Evolutionary conservation across 2,329 filamentous ascomycete genomes (phyloP).

Genomic region (Fusarium succisae): DNA sequence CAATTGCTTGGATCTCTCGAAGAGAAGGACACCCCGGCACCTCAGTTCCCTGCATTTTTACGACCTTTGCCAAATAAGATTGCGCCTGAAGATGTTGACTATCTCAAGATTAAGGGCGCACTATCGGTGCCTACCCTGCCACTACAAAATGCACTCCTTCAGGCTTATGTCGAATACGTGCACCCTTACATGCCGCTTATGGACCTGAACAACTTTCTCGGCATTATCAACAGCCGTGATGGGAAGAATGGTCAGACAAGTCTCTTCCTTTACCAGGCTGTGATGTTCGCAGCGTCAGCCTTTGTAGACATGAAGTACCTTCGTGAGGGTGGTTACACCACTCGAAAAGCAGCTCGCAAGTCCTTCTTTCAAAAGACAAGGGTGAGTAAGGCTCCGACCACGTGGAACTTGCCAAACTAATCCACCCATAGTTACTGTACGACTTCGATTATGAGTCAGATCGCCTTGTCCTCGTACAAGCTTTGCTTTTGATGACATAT

Average conservation of each 20-base stretch:
- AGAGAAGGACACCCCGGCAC: slow-evolving; percentile 52
- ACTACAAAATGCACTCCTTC: slow-evolving; percentile 83
- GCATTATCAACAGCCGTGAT: slow-evolving; percentile 71
- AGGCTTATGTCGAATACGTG: slow-evolving; percentile 87
- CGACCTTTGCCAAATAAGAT: slow-evolving; percentile 82
- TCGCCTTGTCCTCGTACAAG: slow-evolving; percentile 87
- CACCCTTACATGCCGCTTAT: slow-evolving; percentile 94
- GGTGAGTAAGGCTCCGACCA: slow-evolving; percentile 59
- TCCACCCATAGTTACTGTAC: slow-evolving; percentile 73
- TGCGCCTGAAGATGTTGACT: slow-evolving; percentile 82
- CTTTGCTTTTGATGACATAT: slow-evolving; percentile 90
- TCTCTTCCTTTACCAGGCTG: slow-evolving; percentile 88
- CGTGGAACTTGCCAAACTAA: slow-evolving; percentile 14
- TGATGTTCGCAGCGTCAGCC: slow-evolving; percentile 92
- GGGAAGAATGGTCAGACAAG: slow-evolving; percentile 78
- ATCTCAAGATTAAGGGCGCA: slow-evolving; percentile 85
- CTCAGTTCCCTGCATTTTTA: slow-evolving; percentile 74
- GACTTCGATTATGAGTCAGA: slow-evolving; percentile 96
- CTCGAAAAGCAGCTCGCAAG: slow-evolving; percentile 83
- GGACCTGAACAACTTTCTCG: slow-evolving; percentile 70
- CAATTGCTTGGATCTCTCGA: slow-evolving; percentile 60
- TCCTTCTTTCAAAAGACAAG: slow-evolving; percentile 89
- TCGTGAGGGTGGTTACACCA: slow-evolving; percentile 78
- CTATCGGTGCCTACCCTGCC: slow-evolving; percentile 75
- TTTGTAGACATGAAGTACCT: slow-evolving; percentile 86